Evolutionary conservation across 371 early-diverging fungal genomes (phyloP).

Genomic region (Mycotypha africana): DNA sequence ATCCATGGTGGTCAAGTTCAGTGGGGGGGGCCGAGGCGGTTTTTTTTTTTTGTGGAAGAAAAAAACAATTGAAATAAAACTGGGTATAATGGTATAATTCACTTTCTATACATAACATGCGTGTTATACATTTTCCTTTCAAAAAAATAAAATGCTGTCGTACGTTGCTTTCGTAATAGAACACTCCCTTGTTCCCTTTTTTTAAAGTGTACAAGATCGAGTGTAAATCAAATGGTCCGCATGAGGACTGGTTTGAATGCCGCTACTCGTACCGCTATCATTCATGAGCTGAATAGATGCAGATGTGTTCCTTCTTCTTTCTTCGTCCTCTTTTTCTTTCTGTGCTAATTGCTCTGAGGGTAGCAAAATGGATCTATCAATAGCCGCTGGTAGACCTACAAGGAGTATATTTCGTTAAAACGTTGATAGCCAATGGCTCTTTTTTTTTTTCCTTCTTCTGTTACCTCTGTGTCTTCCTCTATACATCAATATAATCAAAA

Average conservation of each 20-base stretch:
- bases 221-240: slow-evolving; percentile 14
- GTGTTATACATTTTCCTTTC: too few species aligned
- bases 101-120: too few species aligned
- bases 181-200: too few species aligned
- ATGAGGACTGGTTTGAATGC: not conserved
- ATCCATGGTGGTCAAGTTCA: too few species aligned
- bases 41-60: too few species aligned
- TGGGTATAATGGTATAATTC: too few species aligned
- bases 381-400: slow-evolving; percentile 36
- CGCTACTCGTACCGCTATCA: slow-evolving; percentile 2
- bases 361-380: slow-evolving; percentile 41
- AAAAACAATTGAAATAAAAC: not conserved
- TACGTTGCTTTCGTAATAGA: too few species aligned
- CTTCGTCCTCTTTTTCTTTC: slow-evolving; percentile 22
- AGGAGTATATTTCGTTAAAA: too few species aligned
- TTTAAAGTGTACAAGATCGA: slow-evolving; percentile 16
- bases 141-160: too few species aligned
- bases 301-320: slow-evolving; percentile 19
- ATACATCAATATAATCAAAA: slow-evolving; percentile 36
- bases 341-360: slow-evolving; percentile 33
- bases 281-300: slow-evolving; percentile 6
- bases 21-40: too few species aligned
- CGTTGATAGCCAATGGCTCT: too few species aligned
- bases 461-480: slow-evolving; percentile 40
- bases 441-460: too few species aligned